These are phyloP conservation scores for Aciculoconidium aculeatum DNA, from an alignment of 805 yeast genomes.

Conservation along the genomic window DNA sequence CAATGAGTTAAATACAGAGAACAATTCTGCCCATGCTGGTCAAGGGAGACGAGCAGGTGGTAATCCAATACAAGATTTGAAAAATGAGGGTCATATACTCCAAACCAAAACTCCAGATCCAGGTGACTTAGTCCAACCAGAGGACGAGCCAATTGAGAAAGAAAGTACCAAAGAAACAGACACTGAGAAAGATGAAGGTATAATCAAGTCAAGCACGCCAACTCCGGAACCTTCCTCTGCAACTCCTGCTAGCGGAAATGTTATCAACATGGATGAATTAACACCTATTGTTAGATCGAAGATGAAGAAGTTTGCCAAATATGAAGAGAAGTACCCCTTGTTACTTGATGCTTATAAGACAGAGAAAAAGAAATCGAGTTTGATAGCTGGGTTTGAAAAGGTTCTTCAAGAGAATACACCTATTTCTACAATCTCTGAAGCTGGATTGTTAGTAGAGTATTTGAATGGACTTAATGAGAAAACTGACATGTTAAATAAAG, in stretches of 20 bases:
- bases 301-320: conserved; percentile 71
- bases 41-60: conserved; percentile 12
- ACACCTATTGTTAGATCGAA: conserved; percentile 56
- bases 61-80: conserved; percentile 22
- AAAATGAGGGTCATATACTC: conserved; percentile 29
- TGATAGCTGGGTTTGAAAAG: conserved; percentile 59
- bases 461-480: conserved; percentile 58
- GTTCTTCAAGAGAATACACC: conserved; percentile 79
- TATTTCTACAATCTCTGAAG: conserved; percentile 65
- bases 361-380: conserved; percentile 63
- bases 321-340: conserved; percentile 86
- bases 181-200: not conserved
- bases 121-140: conserved; percentile 41
- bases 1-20: conserved; percentile 18
- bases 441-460: conserved; percentile 64
- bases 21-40: conserved; percentile 13
- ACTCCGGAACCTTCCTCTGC: conserved; percentile 2
- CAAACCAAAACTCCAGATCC: conserved; percentile 43
- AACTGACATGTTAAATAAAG: conserved; percentile 55
- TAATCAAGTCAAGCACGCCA: conserved; percentile 1
- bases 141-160: conserved; percentile 29
- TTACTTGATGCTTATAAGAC: conserved; percentile 78
- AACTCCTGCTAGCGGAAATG: conserved; percentile 1
- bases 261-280: conserved; percentile 31
- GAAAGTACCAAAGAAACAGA: not conserved